Conservation (phyloP, 805 yeast genomes). For the Lachancea thermotolerans region DNA sequence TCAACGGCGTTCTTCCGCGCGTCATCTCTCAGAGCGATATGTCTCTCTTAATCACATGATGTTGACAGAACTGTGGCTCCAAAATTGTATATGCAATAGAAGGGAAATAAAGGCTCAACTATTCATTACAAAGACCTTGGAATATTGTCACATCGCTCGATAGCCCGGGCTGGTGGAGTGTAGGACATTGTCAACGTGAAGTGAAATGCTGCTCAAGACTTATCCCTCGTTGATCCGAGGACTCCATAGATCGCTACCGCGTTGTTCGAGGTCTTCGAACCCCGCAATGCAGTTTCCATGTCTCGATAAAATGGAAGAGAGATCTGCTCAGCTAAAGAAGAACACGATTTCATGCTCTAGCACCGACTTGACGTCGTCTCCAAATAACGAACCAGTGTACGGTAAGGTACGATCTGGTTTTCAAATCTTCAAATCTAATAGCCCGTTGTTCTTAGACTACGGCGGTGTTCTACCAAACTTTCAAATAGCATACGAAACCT, state of each 20-base stretch:
- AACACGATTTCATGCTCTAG: constrained; percentile 4
- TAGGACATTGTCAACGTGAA: background rate
- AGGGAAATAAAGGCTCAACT: too few relatives aligned
- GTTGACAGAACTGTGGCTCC: too few relatives aligned
- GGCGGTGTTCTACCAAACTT: constrained; percentile 73
- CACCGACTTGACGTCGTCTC: constrained; percentile 13
- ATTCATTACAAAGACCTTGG: too few relatives aligned
- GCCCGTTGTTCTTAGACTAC: constrained; percentile 68
- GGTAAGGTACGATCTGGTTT: constrained; percentile 64
- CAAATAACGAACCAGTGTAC: constrained; percentile 78
- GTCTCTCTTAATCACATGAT: too few relatives aligned
- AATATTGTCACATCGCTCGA: too few relatives aligned
- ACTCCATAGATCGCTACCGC: background rate
- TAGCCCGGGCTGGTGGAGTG: too few relatives aligned
- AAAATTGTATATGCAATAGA: too few relatives aligned
- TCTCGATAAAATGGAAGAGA: constrained; percentile 64
- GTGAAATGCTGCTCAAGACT: background rate
- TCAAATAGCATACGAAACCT: constrained; percentile 85
- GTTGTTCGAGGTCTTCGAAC: constrained; percentile 36
- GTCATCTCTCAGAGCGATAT: too few relatives aligned
- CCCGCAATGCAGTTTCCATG: constrained; percentile 80
- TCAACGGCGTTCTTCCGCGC: too few relatives aligned
- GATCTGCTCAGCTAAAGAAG: constrained; percentile 32
- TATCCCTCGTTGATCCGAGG: background rate
- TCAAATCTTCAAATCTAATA: constrained; percentile 44